phyloP scores from a whole-genome alignment of 768 basidiomycete species.

The Epithele typhae region DNA sequence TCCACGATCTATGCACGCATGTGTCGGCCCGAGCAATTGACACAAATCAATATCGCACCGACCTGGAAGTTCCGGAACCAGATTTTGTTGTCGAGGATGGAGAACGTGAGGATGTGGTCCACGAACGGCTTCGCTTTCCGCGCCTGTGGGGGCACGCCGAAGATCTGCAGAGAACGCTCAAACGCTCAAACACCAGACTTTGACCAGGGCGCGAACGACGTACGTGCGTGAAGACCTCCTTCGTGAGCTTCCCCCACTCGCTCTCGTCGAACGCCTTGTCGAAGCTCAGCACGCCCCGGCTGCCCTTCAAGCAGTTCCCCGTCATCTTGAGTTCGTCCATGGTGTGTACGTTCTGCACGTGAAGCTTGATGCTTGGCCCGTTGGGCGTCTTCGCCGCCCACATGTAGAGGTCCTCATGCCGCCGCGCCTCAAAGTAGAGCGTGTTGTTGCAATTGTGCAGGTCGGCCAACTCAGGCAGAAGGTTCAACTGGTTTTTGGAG shows the following conservation, averaged over 20 bases:
- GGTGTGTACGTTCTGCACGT: slow-evolving; percentile 97
- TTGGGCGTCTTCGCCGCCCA: slow-evolving; percentile 98
- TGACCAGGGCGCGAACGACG: slow-evolving; percentile 25
- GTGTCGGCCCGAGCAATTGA: background rate
- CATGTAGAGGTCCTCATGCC: slow-evolving; percentile 93
- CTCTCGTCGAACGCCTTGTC: slow-evolving; percentile 86
- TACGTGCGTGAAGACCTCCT: slow-evolving; percentile 93
- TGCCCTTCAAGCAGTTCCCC: slow-evolving; percentile 96
- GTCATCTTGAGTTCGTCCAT: slow-evolving; percentile 99
- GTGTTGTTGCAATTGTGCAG: slow-evolving; percentile 97
- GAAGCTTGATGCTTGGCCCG: slow-evolving; percentile 94
- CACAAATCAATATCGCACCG: slow-evolving; percentile 13
- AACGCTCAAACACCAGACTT: background rate
- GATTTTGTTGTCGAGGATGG: slow-evolving; percentile 90
- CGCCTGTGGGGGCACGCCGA: slow-evolving; percentile 89
- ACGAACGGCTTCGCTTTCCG: slow-evolving; percentile 94
- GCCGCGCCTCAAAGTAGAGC: slow-evolving; percentile 93
- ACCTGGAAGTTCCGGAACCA: slow-evolving; percentile 99
- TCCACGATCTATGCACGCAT: slow-evolving; percentile 70
- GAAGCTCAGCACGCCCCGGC: slow-evolving; percentile 88
- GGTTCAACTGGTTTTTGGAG: slow-evolving; percentile 88
- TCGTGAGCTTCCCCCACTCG: slow-evolving; percentile 82
- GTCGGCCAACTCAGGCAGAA: slow-evolving; percentile 94
- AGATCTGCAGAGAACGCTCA: slow-evolving; percentile 55
- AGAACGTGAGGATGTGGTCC: slow-evolving; percentile 96